These are phyloP conservation scores for Pythium utonaiense DNA, from an alignment of 352 stramenopile genomes.

Conservation along the genomic window DNA sequence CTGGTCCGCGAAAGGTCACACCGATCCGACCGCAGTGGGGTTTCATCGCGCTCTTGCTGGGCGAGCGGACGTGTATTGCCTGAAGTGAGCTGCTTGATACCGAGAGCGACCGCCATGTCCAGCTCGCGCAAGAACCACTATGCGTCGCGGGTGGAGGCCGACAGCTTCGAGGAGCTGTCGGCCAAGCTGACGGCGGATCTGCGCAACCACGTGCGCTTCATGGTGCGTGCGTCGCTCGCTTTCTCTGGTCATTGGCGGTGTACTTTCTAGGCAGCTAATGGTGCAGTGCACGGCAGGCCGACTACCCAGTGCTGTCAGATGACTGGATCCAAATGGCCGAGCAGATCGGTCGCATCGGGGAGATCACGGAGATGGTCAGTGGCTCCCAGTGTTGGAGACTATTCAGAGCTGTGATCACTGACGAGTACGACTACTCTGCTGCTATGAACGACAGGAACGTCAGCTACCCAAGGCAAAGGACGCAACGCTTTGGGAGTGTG, in stretches of 20 bases:
- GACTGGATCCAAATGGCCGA: slow-evolving; percentile 88
- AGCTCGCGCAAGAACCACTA: slow-evolving; percentile 61
- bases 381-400: background rate
- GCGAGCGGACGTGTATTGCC: too few species aligned
- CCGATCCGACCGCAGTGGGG: background rate
- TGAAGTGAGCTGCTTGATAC: background rate
- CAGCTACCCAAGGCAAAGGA: slow-evolving; percentile 79
- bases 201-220: slow-evolving; percentile 83
- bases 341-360: slow-evolving; percentile 83
- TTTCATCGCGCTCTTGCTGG: slow-evolving; percentile 4
- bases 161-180: slow-evolving; percentile 82
- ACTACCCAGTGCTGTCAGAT: slow-evolving; percentile 86
- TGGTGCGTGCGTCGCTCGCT: too few species aligned
- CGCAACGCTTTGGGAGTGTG: slow-evolving; percentile 88
- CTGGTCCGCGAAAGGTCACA: slow-evolving; percentile 19
- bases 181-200: slow-evolving; percentile 84
- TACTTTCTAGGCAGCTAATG: too few species aligned
- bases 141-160: slow-evolving; percentile 47
- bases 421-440: background rate
- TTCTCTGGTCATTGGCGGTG: too few species aligned
- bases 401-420: background rate
- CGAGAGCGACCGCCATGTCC: slow-evolving; percentile 24
- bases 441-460: slow-evolving; percentile 62
- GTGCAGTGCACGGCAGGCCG: too few species aligned
- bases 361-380: slow-evolving; percentile 85